Evolutionary conservation across 2,329 filamentous ascomycete species (phyloP).

Genomic region (Fusarium abutilonis): DNA sequence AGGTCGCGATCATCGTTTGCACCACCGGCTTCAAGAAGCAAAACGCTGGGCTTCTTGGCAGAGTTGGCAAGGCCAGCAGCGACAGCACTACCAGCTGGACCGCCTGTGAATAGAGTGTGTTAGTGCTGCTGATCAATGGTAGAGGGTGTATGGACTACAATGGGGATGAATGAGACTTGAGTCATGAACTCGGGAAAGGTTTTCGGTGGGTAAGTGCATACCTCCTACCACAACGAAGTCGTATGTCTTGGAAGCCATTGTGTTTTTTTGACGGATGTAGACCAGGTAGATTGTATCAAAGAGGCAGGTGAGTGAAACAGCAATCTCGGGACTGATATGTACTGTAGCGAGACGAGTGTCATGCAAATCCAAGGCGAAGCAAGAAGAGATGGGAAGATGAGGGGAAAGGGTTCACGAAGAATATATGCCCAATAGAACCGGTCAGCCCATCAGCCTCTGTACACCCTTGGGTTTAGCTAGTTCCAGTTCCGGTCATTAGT

Average conservation of each 20-base stretch:
- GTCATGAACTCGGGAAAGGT: neutral
- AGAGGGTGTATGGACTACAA: neutral
- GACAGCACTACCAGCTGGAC: conserved; percentile 68
- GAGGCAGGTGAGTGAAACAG: neutral
- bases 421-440: neutral
- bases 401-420: conserved; percentile 7
- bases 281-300: neutral
- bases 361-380: neutral
- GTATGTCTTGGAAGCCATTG: conserved; percentile 21
- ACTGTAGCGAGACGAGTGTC: too few species aligned
- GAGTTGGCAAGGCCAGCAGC: conserved; percentile 63
- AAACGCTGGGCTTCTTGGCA: conserved; percentile 59
- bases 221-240: conserved; percentile 41
- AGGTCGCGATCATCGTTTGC: conserved; percentile 58
- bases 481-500: conserved; percentile 6
- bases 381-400: neutral
- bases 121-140: neutral
- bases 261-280: neutral
- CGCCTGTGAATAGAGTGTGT: conserved; percentile 42
- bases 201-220: conserved; percentile 11
- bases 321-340: neutral
- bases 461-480: neutral
- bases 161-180: neutral
- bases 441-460: neutral
- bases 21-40: conserved; percentile 70